Conservation (phyloP, 2,329 filamentous ascomycete genomes). For the Lasiodiplodia citricola region DNA sequence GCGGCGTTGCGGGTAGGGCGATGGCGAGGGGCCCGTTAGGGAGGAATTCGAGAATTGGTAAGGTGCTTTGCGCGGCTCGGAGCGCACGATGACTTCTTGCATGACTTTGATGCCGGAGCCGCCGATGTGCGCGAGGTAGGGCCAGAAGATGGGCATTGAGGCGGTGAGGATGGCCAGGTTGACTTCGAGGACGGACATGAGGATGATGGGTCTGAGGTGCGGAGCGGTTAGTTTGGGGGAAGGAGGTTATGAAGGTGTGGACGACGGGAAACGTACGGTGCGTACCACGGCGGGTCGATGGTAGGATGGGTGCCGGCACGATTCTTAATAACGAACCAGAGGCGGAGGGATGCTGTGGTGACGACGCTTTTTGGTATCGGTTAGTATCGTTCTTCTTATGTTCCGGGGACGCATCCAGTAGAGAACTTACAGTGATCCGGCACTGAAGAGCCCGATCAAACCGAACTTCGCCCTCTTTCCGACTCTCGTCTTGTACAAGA, state of each 20-base stretch:
- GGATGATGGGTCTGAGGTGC: slow-evolving; percentile 25
- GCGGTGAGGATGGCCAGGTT: slow-evolving; percentile 32
- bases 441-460: slow-evolving; percentile 33
- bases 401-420: background rate
- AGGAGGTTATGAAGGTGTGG: background rate
- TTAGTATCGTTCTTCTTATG: background rate
- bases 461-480: slow-evolving; percentile 38
- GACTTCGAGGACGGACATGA: slow-evolving; percentile 32
- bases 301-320: slow-evolving; percentile 21
- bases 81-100: slow-evolving; percentile 25
- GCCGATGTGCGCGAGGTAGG: slow-evolving; percentile 24
- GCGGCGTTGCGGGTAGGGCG: background rate
- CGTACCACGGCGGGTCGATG: slow-evolving; percentile 26
- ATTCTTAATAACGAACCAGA: slow-evolving; percentile 23
- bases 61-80: slow-evolving; percentile 12
- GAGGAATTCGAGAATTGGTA: background rate
- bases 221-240: background rate
- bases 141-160: slow-evolving; percentile 33
- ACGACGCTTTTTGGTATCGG: slow-evolving; percentile 1
- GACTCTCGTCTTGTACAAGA: slow-evolving; percentile 38
- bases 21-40: background rate
- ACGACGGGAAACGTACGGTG: background rate
- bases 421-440: slow-evolving; percentile 14
- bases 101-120: slow-evolving; percentile 16
- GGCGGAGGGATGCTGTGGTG: slow-evolving; percentile 20